Evolutionary conservation across 176 grass and related monocot genomes (phyloP).

Genomic region (Juncus inflexus): DNA sequence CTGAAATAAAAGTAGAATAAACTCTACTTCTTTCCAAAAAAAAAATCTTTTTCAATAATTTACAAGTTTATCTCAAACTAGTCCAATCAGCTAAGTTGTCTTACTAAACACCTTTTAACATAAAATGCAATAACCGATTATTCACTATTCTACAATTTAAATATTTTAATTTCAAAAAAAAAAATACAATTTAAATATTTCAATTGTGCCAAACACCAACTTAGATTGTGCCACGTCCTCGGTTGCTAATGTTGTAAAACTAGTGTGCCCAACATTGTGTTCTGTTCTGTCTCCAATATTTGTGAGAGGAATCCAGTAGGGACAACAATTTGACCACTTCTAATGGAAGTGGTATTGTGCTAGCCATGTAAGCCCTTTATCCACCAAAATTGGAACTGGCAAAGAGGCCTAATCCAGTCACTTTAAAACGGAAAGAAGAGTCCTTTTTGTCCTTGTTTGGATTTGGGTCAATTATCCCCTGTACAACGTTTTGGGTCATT

Average conservation of each 20-base stretch:
- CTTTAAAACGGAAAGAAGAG: neutral
- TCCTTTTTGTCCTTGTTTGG: conserved; percentile 15
- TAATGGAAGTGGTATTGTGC: conserved; percentile 16
- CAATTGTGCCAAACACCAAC: too few species aligned
- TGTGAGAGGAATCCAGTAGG: conserved; percentile 20
- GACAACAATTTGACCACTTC: conserved; percentile 26
- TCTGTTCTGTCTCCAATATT: neutral
- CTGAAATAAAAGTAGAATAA: too few species aligned
- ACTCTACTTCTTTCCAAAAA: too few species aligned
- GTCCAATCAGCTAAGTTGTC: too few species aligned
- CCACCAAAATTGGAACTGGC: neutral
- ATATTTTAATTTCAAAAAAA: too few species aligned
- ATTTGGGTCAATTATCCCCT: conserved; percentile 18
- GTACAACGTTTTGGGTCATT: too few species aligned
- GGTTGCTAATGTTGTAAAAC: neutral
- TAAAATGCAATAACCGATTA: too few species aligned
- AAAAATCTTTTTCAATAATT: too few species aligned
- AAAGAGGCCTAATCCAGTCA: neutral
- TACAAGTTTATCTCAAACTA: too few species aligned
- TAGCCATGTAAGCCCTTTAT: conserved; percentile 19
- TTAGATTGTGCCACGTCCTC: neutral
- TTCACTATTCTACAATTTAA: too few species aligned
- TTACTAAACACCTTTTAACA: too few species aligned
- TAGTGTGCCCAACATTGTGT: neutral
- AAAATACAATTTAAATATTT: too few species aligned